Percentiles rank a stretch among this genome's conserved stretches.
Evolutionary conservation across 1,139 yeast genomes (phyloP).

Genomic region (Yamadazyma aaseri): DNA sequence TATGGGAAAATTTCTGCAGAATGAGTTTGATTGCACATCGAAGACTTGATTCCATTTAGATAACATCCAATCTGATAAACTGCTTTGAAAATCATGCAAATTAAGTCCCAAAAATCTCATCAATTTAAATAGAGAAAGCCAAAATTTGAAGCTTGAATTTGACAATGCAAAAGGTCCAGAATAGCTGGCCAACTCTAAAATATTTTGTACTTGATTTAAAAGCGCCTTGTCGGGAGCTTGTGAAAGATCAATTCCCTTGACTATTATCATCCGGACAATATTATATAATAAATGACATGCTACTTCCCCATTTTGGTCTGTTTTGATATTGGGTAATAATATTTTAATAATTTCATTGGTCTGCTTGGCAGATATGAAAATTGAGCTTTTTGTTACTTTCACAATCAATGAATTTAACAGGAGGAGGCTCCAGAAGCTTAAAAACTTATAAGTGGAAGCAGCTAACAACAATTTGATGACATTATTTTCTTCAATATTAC

Average conservation of each 20-base stretch:
- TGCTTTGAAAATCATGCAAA: conserved; percentile 16
- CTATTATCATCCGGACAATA: conserved; percentile 5
- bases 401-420: conserved; percentile 11
- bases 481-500: neutral
- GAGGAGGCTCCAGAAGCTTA: conserved; percentile 11
- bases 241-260: conserved; percentile 3
- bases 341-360: conserved; percentile 7
- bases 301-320: conserved; percentile 8
- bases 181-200: conserved; percentile 53
- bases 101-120: conserved; percentile 18
- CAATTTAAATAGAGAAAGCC: conserved; percentile 47
- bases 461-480: conserved; percentile 5
- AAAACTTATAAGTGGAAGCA: conserved; percentile 4
- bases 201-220: conserved; percentile 43
- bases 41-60: conserved; percentile 15
- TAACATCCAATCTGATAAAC: conserved; percentile 47
- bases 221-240: conserved; percentile 16
- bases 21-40: conserved; percentile 12
- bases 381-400: conserved; percentile 5
- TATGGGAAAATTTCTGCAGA: conserved; percentile 7
- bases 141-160: conserved; percentile 50
- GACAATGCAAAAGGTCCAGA: conserved; percentile 55
- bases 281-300: conserved; percentile 9
- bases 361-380: conserved; percentile 2
- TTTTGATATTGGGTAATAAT: conserved; percentile 11